Base-by-base conservation (phyloP, 257 asterid species). In the Cinchona pubescens region DNA sequence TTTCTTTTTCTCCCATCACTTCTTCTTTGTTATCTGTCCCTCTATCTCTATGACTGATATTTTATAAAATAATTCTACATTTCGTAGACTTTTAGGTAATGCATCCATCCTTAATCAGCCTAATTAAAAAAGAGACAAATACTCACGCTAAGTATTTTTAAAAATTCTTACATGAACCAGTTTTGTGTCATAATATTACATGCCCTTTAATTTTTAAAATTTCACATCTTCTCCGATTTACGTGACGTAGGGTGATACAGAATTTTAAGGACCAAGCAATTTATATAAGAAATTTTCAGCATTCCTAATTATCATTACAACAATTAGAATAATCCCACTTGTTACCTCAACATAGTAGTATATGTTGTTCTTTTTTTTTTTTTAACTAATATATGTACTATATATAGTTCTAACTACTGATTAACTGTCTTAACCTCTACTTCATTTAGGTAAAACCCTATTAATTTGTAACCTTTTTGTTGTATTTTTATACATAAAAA, bases 1-100 rank as follows among this genome's bases (percentile, higher is more conserved):
- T 67, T 79, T 69, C 53, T 37, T 53, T 75, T 45, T 43, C 45
- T 29, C 63, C 74, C 51, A 65, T 72, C 82, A 78, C 78, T 73
- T 78, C 74, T 69, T 25, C 65, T 59, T 59, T 59, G 25, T 34
- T 11, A 16, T 62, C 40, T 62, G 42, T 32, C 43, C 67, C 67
- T 16, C 65, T 27, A 56, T 14, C 34, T 56, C 63, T 29, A 56
- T n/a, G 3, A 9, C 27, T 13, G 15, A 25, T 9, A 56, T 3
- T 55, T 23, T 9, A n/a, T n/a, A 62, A 15, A 32, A 62, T 13
- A 62, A 32, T 15, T 7, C n/a, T 7, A 34, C 25, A 7, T 34
- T 34, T 40, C 15, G 10, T 8, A 63, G 2, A 51, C 64, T 34
- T 71, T 34, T 32, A 18, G 64, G 64, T 34, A 53, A 71, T n/a